Conservation (phyloP, 768 basidiomycete species). For the Boletus eberwhitei region DNA sequence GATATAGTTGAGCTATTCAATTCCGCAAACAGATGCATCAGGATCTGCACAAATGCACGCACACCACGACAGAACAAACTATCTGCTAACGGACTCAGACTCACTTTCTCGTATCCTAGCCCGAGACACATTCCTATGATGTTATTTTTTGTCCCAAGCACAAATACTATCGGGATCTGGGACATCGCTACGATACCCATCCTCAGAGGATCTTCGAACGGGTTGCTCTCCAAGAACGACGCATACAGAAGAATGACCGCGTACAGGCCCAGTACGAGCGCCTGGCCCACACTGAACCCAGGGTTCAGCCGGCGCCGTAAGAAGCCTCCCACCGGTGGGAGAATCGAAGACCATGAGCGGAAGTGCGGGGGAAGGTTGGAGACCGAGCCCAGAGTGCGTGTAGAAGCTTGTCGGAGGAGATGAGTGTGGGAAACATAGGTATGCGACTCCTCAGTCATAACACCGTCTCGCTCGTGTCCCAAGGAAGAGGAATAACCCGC, state of each 20-base stretch:
- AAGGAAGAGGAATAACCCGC: slow-evolving; percentile 14
- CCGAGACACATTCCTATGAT: slow-evolving; percentile 38
- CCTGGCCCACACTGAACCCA: slow-evolving; percentile 38
- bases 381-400: slow-evolving; percentile 7
- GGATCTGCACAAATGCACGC: neutral
- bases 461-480: slow-evolving; percentile 21
- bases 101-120: slow-evolving; percentile 47
- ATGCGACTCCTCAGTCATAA: slow-evolving; percentile 25
- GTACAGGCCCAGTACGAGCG: slow-evolving; percentile 37
- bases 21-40: neutral
- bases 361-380: slow-evolving; percentile 33
- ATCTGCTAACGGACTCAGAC: slow-evolving; percentile 1
- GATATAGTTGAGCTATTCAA: slow-evolving; percentile 45
- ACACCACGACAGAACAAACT: neutral
- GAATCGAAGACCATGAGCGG: slow-evolving; percentile 35
- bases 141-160: slow-evolving; percentile 50
- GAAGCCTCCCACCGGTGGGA: slow-evolving; percentile 32
- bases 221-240: slow-evolving; percentile 33
- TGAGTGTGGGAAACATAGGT: slow-evolving; percentile 25
- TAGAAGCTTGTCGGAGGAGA: slow-evolving; percentile 20
- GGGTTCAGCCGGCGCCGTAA: slow-evolving; percentile 34
- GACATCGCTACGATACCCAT: slow-evolving; percentile 38
- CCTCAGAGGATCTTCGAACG: slow-evolving; percentile 34
- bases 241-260: slow-evolving; percentile 34
- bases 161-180: slow-evolving; percentile 44